A percentile compares a stretch with the other conserved stretches of the same genome.
These are phyloP conservation scores for Trichoderma orchidacearum DNA, from an alignment of 495 filamentous ascomycete species.

Conservation along the genomic window DNA sequence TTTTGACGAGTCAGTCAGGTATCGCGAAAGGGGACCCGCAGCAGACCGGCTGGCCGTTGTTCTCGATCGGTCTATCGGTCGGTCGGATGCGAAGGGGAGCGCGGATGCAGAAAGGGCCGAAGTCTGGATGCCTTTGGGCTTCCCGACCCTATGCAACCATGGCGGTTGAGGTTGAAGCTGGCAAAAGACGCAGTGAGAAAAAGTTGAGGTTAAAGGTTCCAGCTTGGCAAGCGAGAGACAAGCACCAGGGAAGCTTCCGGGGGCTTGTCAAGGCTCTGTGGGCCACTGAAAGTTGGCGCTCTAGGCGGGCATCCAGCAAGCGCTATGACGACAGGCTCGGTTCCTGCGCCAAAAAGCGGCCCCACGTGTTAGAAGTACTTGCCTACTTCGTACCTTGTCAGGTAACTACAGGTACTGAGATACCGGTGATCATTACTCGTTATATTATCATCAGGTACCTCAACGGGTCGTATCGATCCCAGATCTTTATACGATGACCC, in stretches of 20 bases:
- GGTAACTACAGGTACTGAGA: no score
- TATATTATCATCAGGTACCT: no score
- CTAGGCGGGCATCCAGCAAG: not conserved
- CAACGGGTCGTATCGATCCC: no score
- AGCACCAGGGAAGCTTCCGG: not conserved
- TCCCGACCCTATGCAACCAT: not conserved
- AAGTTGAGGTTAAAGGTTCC: not conserved
- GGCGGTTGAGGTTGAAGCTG: no score
- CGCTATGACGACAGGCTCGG: not conserved
- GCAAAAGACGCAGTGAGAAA: no score
- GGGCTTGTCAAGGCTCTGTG: not conserved
- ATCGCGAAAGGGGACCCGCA: not conserved
- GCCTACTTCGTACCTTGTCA: not conserved
- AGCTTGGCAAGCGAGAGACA: not conserved
- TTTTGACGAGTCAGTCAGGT: no score
- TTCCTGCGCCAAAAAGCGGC: not conserved
- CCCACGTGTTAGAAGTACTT: not conserved
- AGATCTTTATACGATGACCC: no score
- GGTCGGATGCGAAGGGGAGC: no score
- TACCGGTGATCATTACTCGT: no score
- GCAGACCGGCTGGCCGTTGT: no score
- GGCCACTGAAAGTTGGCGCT: not conserved
- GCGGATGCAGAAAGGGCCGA: not conserved
- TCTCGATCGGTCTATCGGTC: no score
- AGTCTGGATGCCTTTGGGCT: not conserved